These are phyloP conservation scores for Haplographium delicatum DNA, from an alignment of 495 filamentous ascomycete species.

Conservation along the genomic window DNA sequence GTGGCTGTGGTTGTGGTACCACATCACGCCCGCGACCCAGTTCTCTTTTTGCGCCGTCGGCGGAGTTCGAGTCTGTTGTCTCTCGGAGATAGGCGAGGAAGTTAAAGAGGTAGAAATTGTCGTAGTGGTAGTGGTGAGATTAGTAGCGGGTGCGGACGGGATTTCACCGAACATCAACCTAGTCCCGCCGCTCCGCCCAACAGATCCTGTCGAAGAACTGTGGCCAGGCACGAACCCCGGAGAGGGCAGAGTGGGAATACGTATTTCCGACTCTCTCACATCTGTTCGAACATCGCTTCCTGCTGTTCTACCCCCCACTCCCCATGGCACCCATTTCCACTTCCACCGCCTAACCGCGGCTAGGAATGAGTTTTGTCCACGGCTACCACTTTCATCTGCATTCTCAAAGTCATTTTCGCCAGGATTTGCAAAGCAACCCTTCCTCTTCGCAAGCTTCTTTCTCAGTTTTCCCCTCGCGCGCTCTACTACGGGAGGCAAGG, in stretches of 20 bases:
- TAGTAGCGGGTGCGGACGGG: neutral
- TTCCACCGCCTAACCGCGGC: too few species aligned
- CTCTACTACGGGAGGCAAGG: neutral
- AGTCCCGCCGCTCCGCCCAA: too few species aligned
- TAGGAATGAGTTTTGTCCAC: too few species aligned
- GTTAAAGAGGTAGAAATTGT: too few species aligned
- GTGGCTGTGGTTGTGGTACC: too few species aligned
- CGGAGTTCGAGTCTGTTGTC: neutral
- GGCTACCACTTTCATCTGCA: too few species aligned
- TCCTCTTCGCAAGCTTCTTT: neutral
- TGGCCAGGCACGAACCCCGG: too few species aligned
- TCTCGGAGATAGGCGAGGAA: too few species aligned
- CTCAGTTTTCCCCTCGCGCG: neutral
- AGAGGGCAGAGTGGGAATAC: too few species aligned
- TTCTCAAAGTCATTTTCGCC: too few species aligned
- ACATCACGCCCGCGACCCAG: neutral
- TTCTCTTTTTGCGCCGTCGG: neutral
- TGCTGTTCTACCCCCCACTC: neutral
- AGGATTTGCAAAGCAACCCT: too few species aligned
- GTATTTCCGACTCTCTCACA: neutral
- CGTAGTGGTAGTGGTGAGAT: neutral
- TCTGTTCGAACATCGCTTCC: neutral
- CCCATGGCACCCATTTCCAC: neutral
- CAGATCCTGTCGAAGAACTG: too few species aligned
- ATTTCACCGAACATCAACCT: conserved; percentile 1